Percentiles rank a stretch among this genome's conserved stretches.
Evolutionary conservation across 352 stramenopile species (phyloP).

Genomic region (Pythium angustatum): DNA sequence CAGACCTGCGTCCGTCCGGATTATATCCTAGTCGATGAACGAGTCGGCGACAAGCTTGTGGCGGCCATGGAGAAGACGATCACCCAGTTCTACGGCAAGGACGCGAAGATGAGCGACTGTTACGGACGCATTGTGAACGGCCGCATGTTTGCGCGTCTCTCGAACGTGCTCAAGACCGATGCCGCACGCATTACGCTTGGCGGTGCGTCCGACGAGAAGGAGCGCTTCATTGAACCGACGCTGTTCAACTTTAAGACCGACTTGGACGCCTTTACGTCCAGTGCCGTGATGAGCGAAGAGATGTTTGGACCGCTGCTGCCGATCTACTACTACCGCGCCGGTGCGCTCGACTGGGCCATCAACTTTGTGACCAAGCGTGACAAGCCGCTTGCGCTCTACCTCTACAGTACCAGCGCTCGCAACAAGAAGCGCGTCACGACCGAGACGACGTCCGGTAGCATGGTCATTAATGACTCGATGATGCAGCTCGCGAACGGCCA

Average conservation of each 20-base stretch:
- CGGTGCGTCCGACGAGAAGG: constrained; percentile 59
- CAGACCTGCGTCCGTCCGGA: constrained; percentile 95
- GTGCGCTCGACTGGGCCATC: constrained; percentile 30
- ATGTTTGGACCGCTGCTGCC: constrained; percentile 96
- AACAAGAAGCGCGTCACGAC: constrained; percentile 24
- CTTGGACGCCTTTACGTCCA: constrained; percentile 41
- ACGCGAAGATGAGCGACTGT: constrained; percentile 44
- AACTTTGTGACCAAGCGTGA: constrained; percentile 31
- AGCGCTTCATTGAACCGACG: constrained; percentile 85
- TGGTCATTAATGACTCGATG: constrained; percentile 38
- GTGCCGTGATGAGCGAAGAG: constrained; percentile 88
- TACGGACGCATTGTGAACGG: constrained; percentile 79
- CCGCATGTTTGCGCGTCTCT: constrained; percentile 56
- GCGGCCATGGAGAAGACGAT: constrained; percentile 38
- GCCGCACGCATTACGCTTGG: constrained; percentile 59
- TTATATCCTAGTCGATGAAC: constrained; percentile 90
- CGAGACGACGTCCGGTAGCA: constrained; percentile 34
- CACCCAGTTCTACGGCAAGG: constrained; percentile 51
- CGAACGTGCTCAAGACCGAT: constrained; percentile 31
- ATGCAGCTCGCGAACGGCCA: constrained; percentile 33
- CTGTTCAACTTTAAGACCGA: constrained; percentile 85
- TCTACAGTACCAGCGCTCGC: constrained; percentile 26
- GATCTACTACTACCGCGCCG: constrained; percentile 77
- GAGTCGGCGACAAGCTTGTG: constrained; percentile 69
- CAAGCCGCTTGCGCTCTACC: constrained; percentile 36